A percentile compares a stretch with the other conserved stretches of the same genome.
These are phyloP conservation scores for Daedaleopsis nitida DNA, from an alignment of 768 basidiomycete species.

Conservation along the genomic window DNA sequence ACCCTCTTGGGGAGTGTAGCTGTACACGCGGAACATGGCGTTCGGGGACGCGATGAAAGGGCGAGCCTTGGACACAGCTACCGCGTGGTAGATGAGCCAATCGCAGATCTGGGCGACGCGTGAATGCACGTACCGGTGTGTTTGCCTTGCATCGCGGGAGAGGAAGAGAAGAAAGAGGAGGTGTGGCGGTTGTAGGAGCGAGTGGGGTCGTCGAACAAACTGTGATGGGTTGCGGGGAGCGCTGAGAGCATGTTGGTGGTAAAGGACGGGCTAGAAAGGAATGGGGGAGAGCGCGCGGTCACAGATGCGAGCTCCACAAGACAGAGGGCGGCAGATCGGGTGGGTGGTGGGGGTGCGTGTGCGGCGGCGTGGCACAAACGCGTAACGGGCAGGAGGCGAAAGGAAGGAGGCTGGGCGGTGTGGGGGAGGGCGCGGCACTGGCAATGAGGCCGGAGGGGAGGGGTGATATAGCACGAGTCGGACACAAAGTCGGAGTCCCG, in stretches of 20 bases:
- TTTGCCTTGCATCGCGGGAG: slow-evolving; percentile 9
- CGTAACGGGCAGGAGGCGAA: neutral
- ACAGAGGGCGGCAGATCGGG: neutral
- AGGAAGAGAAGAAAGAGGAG: slow-evolving; percentile 5
- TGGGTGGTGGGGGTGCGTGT: neutral
- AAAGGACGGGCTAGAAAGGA: neutral
- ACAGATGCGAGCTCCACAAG: neutral
- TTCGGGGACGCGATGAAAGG: slow-evolving; percentile 39
- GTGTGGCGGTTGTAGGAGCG: slow-evolving; percentile 11
- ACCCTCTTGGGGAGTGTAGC: slow-evolving; percentile 67
- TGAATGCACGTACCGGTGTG: no score
- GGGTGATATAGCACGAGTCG: slow-evolving; percentile 16
- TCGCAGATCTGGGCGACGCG: neutral
- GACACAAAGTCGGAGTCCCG: slow-evolving; percentile 16
- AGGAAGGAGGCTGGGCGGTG: slow-evolving; percentile 4
- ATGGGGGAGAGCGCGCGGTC: slow-evolving; percentile 8
- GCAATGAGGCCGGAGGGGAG: slow-evolving; percentile 1
- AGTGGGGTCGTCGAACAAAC: slow-evolving; percentile 4
- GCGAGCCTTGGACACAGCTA: slow-evolving; percentile 1
- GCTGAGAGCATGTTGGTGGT: slow-evolving; percentile 16
- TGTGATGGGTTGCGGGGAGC: slow-evolving; percentile 9
- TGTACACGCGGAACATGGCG: slow-evolving; percentile 64
- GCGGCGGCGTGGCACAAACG: slow-evolving; percentile 4
- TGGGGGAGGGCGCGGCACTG: neutral
- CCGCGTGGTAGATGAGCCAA: slow-evolving; percentile 2